Evolutionary conservation across 1,139 yeast species (phyloP).

Genomic region (Taphrina pruni): DNA sequence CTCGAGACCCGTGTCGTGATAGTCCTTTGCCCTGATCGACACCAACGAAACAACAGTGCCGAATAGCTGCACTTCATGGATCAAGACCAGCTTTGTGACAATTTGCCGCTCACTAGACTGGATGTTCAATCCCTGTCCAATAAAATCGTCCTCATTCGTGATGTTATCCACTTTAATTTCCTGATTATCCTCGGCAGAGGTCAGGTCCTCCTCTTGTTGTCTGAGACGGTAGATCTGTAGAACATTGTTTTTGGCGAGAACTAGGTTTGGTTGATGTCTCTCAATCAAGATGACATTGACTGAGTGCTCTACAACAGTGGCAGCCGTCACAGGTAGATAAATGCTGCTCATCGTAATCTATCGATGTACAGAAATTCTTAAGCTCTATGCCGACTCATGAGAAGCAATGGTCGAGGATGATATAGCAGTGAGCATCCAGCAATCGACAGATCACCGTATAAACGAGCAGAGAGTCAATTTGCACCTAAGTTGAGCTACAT

Average conservation of each 20-base stretch:
- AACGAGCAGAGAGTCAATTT: no score
- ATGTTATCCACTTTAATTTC: slow-evolving; percentile 20
- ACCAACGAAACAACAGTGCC: slow-evolving; percentile 35
- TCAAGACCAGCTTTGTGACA: slow-evolving; percentile 32
- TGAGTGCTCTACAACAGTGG: slow-evolving; percentile 28
- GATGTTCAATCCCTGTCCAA: slow-evolving; percentile 27
- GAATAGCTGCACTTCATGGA: slow-evolving; percentile 25
- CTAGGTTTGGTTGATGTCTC: slow-evolving; percentile 33
- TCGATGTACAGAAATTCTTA: not conserved
- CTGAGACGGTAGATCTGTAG: slow-evolving; percentile 43
- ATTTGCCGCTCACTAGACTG: slow-evolving; percentile 30
- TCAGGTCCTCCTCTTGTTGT: slow-evolving; percentile 32
- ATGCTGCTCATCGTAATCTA: slow-evolving; percentile 13
- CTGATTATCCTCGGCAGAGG: slow-evolving; percentile 7
- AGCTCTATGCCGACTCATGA: not conserved
- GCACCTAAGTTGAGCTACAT: no score
- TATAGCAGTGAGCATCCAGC: no score
- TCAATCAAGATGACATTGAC: slow-evolving; percentile 13
- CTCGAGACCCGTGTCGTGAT: slow-evolving; percentile 58
- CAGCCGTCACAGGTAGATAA: slow-evolving; percentile 25
- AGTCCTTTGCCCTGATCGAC: slow-evolving; percentile 54
- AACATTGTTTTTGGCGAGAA: slow-evolving; percentile 42
- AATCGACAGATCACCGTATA: no score
- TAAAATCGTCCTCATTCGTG: slow-evolving; percentile 28
- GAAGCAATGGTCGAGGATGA: not conserved